phyloP scores from a whole-genome alignment of 805 yeast genomes.

The Komagataella populi region DNA sequence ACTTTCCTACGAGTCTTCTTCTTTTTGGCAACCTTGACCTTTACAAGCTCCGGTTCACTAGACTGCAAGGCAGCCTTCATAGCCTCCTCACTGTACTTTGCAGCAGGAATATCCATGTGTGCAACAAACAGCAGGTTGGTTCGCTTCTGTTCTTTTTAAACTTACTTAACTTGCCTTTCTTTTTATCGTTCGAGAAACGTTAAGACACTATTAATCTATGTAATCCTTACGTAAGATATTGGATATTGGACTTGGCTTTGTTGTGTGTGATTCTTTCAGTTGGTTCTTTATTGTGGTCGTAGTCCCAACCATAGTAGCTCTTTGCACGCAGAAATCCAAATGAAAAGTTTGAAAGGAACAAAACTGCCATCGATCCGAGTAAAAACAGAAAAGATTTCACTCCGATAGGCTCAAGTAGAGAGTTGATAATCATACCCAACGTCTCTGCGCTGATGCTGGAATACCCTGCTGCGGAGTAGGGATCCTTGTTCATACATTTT shows the following conservation, averaged over 20 bases:
- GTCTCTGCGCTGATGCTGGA: constrained; percentile 49
- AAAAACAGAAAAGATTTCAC: constrained; percentile 38
- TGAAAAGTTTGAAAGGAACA: constrained; percentile 49
- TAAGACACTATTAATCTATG: background rate
- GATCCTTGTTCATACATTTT: constrained; percentile 51
- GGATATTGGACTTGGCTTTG: background rate
- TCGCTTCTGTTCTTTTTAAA: background rate
- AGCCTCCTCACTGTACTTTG: background rate
- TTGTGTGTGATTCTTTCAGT: background rate
- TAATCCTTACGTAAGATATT: background rate
- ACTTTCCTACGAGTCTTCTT: constrained; percentile 10
- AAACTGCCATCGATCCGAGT: constrained; percentile 16
- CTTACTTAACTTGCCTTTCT: background rate
- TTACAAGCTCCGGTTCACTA: background rate
- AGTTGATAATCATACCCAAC: constrained; percentile 45
- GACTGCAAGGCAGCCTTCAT: background rate
- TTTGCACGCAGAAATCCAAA: constrained; percentile 55
- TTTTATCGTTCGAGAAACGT: background rate
- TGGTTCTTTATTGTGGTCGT: background rate
- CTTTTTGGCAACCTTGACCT: background rate
- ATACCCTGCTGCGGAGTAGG: constrained; percentile 31
- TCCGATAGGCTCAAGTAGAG: constrained; percentile 57
- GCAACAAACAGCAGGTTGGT: background rate
- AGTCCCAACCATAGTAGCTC: constrained; percentile 26
- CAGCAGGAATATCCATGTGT: background rate